These are phyloP conservation scores for Naumovozyma castellii DNA, from an alignment of 805 yeast genomes.

Conservation along the genomic window DNA sequence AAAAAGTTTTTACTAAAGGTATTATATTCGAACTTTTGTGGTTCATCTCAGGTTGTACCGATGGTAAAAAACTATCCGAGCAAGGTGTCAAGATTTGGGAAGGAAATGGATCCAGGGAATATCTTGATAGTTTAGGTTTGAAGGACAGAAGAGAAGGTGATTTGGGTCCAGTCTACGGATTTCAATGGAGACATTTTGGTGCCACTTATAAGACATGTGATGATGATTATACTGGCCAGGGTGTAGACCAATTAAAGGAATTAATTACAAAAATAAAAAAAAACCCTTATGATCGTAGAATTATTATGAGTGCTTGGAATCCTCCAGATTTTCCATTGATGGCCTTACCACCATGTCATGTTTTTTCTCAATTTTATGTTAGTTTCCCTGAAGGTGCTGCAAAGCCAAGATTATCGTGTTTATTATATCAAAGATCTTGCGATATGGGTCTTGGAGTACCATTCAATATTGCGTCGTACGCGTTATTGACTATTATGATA, in stretches of 20 bases:
- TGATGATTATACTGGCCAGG: slow-evolving; percentile 77
- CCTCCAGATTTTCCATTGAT: slow-evolving; percentile 88
- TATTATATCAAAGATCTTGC: slow-evolving; percentile 92
- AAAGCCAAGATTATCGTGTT: slow-evolving; percentile 71
- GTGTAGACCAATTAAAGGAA: slow-evolving; percentile 80
- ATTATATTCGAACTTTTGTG: slow-evolving; percentile 84
- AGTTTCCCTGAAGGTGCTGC: slow-evolving; percentile 50
- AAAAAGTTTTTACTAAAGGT: slow-evolving; percentile 81
- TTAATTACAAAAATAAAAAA: slow-evolving; percentile 71
- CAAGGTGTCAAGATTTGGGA: slow-evolving; percentile 97
- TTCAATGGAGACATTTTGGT: slow-evolving; percentile 99
- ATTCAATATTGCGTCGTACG: slow-evolving; percentile 94
- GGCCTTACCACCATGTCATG: slow-evolving; percentile 99
- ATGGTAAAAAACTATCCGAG: slow-evolving; percentile 67
- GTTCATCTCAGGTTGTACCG: slow-evolving; percentile 87
- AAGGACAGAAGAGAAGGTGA: slow-evolving; percentile 81
- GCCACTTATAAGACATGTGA: slow-evolving; percentile 85
- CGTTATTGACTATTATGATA: slow-evolving; percentile 84
- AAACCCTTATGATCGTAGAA: slow-evolving; percentile 90
- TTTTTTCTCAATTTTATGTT: slow-evolving; percentile 90
- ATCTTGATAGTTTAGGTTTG: slow-evolving; percentile 74
- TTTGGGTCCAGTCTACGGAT: slow-evolving; percentile 96
- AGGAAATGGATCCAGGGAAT: slow-evolving; percentile 93
- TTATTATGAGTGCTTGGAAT: slow-evolving; percentile 95
- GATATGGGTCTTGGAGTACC: slow-evolving; percentile 99